These are phyloP conservation scores for Colletotrichum coccodes DNA, from an alignment of 2,329 filamentous ascomycete species.

Conservation along the genomic window DNA sequence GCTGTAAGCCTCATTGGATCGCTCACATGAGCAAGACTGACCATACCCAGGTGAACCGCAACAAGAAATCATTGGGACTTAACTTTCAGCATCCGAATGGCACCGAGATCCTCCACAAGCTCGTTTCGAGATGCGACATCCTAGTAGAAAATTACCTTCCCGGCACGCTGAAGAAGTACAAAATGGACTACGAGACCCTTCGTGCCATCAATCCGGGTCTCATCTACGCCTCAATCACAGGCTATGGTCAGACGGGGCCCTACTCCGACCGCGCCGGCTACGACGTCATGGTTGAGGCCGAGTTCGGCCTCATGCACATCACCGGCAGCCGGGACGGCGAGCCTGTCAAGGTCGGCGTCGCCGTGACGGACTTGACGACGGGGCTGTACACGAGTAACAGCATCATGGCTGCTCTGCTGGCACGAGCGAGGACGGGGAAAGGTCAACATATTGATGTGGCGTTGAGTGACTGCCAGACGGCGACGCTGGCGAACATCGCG, in stretches of 20 bases:
- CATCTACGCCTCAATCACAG: constrained; percentile 96
- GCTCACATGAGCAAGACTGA: background rate
- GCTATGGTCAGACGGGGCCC: constrained; percentile 95
- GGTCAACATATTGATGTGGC: constrained; percentile 95
- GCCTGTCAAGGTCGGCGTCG: constrained; percentile 96
- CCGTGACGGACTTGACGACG: constrained; percentile 95
- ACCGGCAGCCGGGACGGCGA: constrained; percentile 88
- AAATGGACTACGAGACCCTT: constrained; percentile 86
- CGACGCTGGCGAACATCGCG: constrained; percentile 93
- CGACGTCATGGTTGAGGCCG: constrained; percentile 99
- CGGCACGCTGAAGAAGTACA: constrained; percentile 88
- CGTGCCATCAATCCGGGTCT: constrained; percentile 84
- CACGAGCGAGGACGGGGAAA: constrained; percentile 75
- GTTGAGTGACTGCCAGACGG: constrained; percentile 93
- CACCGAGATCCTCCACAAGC: constrained; percentile 85
- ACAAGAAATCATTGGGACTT: constrained; percentile 93
- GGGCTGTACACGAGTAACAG: constrained; percentile 95
- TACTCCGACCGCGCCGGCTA: constrained; percentile 91
- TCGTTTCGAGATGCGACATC: constrained; percentile 88
- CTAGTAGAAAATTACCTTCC: constrained; percentile 98
- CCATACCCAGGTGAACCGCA: constrained; percentile 81
- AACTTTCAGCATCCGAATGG: constrained; percentile 90
- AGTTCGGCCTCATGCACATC: constrained; percentile 98
- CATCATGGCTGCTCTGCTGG: constrained; percentile 92
- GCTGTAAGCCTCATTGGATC: constrained; percentile 64